These are phyloP conservation scores for Sugiyamaella xylanicola DNA, from an alignment of 1,139 yeast species.

Conservation along the genomic window DNA sequence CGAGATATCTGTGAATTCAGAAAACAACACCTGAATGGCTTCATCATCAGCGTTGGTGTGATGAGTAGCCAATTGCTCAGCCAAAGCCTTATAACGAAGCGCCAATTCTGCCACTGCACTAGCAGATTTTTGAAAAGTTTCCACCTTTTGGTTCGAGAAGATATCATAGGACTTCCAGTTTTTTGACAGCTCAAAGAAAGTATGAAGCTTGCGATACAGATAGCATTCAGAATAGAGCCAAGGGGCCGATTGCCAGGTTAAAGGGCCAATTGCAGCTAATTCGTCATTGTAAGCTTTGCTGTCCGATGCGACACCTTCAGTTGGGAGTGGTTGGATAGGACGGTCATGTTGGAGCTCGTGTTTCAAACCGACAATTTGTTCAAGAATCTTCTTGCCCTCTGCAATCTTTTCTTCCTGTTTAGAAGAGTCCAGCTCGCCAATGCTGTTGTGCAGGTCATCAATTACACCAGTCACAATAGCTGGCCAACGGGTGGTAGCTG, in stretches of 20 bases:
- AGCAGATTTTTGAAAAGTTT: conserved; percentile 73
- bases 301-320: conserved; percentile 35
- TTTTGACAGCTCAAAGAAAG: conserved; percentile 46
- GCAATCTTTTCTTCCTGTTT: conserved; percentile 36
- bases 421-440: conserved; percentile 31
- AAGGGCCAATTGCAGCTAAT: conserved; percentile 46
- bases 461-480: conserved; percentile 69
- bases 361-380: conserved; percentile 42
- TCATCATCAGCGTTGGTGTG: conserved; percentile 45
- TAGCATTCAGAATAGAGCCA: conserved; percentile 91
- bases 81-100: conserved; percentile 59
- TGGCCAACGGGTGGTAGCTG: conserved; percentile 87
- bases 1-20: conserved; percentile 83
- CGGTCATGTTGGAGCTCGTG: conserved; percentile 41
- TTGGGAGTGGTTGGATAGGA: conserved; percentile 32
- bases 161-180: conserved; percentile 68
- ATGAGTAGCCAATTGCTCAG: conserved; percentile 40
- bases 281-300: conserved; percentile 43
- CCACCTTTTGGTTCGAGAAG: conserved; percentile 67
- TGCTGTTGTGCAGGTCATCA: conserved; percentile 55
- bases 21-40: conserved; percentile 48
- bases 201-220: conserved; percentile 67
- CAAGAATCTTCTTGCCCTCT: conserved; percentile 43
- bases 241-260: conserved; percentile 83
- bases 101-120: conserved; percentile 84